Evolutionary conservation across 257 asterid genomes (phyloP), one percentile per base, ranked within the genome.

Genomic region (Lantana camara): DNA sequence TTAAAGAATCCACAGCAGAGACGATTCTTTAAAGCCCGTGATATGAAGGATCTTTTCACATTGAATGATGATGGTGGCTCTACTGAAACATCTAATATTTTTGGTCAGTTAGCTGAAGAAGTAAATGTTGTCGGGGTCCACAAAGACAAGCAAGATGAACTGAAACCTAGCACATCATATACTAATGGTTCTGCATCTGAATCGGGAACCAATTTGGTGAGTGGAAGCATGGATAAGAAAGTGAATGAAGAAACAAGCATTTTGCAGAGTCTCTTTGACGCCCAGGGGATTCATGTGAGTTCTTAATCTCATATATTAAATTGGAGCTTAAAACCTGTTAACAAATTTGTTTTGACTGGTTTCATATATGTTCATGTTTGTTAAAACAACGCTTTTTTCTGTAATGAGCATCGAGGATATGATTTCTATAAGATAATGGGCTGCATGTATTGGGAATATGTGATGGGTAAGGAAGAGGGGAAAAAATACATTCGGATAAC

Each of bases 1-100:
- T 75, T 94, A 82, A 80, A 86, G 80, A 94, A 94, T 80, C 99
- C 99, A 6, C 97, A 88, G 70, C 97, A 94, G 86, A 83, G 86
- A 83, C 83, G 99, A 80, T 84, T 94, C 77, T 94, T 94, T 73
- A 94, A 86, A 83, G 81, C 99, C 67, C 90, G 99, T 29, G 99
- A 94, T 69, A 79, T 94, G 97, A 87, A 90, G 83, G 99, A 94
- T 79, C 97, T 94, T 60, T 94, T 94, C 78, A 79, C 77, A 20
- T 76, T 94, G 75, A 86, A 82, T 60, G 99, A 94, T 30, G 97
- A 85, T 68, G 84, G 83, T 64, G 76, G 79, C 54, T 77, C 93
- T 54, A 90, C 99, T 62, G 99, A 94, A 76, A 90, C 99, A 47
- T 86, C 95, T 57, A 81, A 74, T 76, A 87, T 94, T 30, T 94